Evolutionary conservation across 495 filamentous ascomycete species (phyloP).

Genomic region (Arthonia radiata): DNA sequence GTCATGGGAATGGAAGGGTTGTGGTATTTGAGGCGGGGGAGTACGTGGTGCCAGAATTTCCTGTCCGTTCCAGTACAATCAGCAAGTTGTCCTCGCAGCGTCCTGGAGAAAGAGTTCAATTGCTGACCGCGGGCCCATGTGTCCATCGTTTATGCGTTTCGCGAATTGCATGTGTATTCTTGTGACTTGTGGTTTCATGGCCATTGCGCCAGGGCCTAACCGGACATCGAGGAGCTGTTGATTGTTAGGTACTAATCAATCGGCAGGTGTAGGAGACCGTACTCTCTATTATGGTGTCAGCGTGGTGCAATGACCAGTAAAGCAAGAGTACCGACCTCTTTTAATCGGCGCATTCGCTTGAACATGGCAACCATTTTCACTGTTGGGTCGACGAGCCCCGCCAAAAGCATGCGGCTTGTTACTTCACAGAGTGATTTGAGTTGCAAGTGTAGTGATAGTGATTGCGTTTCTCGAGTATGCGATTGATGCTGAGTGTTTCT

Average conservation of each 20-base stretch:
- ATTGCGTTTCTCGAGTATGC: too few species aligned
- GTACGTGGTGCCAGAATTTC: conserved; percentile 66
- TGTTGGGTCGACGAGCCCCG: too few species aligned
- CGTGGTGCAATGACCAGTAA: conserved; percentile 11
- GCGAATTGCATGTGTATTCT: conserved; percentile 69
- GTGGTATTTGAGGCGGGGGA: conserved; percentile 78
- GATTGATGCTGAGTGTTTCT: too few species aligned
- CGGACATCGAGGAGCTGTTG: conserved; percentile 43
- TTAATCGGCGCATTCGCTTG: conserved; percentile 55
- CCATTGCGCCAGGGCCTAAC: conserved; percentile 56
- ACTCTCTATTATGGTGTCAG: conserved; percentile 8
- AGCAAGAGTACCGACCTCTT: conserved; percentile 31
- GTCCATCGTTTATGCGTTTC: conserved; percentile 33
- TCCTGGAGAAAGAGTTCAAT: conserved; percentile 1
- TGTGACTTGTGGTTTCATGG: conserved; percentile 56
- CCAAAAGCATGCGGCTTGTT: too few species aligned
- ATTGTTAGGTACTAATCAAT: conserved; percentile 5
- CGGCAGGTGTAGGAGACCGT: conserved; percentile 3
- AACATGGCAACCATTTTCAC: conserved; percentile 53
- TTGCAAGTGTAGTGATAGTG: too few species aligned
- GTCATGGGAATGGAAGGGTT: conserved; percentile 71
- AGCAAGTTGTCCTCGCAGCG: neutral
- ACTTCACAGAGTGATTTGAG: too few species aligned
- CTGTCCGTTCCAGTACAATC: conserved; percentile 15
- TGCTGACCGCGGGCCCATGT: conserved; percentile 54